Conservation (phyloP, 495 filamentous ascomycete species). For the Tirmania nivea region DNA sequence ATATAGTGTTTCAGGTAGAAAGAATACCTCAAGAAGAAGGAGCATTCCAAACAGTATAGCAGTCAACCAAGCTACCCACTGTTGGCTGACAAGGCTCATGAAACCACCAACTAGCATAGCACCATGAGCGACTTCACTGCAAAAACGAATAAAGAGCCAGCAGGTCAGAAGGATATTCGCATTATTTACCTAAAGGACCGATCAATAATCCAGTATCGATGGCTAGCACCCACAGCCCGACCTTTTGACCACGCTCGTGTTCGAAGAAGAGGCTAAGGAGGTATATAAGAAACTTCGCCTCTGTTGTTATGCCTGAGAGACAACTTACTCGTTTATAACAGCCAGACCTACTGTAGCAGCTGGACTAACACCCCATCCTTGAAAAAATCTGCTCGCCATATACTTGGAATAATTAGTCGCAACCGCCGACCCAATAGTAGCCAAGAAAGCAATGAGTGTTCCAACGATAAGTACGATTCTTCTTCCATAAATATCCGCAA, state of each 20-base stretch:
- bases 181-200: conserved; percentile 27
- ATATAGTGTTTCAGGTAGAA: conserved; percentile 40
- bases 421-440: conserved; percentile 31
- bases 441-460: conserved; percentile 30
- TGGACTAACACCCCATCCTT: conserved; percentile 38
- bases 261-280: conserved; percentile 31
- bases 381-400: conserved; percentile 40
- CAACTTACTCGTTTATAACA: conserved; percentile 26
- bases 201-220: conserved; percentile 34
- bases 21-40: conserved; percentile 29
- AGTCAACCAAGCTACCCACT: conserved; percentile 39
- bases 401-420: conserved; percentile 29
- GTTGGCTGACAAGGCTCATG: conserved; percentile 27
- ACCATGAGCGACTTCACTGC: background rate
- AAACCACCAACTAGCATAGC: conserved; percentile 31
- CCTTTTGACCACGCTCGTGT: conserved; percentile 36
- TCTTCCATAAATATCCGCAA: conserved; percentile 37
- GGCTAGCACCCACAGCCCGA: conserved; percentile 41
- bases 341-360: conserved; percentile 39
- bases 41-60: conserved; percentile 34
- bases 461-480: conserved; percentile 33
- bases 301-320: background rate
- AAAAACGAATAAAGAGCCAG: background rate
- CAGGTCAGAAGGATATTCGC: background rate
- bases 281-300: background rate